Evolutionary conservation across 2,329 filamentous ascomycete genomes (phyloP).

Genomic region (Fusarium coffeatum): DNA sequence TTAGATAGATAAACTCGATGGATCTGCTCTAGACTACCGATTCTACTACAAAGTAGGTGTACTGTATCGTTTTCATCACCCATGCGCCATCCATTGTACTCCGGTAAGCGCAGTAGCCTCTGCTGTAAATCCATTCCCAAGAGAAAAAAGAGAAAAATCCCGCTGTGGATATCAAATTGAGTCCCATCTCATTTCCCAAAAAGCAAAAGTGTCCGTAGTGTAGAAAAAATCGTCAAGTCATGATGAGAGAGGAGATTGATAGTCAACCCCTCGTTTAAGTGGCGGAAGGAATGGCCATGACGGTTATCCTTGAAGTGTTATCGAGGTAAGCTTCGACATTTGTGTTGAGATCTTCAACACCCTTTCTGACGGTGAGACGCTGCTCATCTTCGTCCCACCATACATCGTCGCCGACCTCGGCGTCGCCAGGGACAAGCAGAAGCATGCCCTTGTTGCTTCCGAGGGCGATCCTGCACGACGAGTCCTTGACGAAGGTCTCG

Average conservation of each 20-base stretch:
- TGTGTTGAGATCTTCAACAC: conserved; percentile 28
- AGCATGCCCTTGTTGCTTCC: conserved; percentile 44
- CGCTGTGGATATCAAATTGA: conserved; percentile 29
- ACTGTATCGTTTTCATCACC: conserved; percentile 13
- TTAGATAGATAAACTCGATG: conserved; percentile 22
- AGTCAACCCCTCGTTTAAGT: conserved; percentile 17
- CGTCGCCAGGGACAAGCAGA: conserved; percentile 45
- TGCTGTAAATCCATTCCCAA: conserved; percentile 12
- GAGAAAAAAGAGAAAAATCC: conserved; percentile 22
- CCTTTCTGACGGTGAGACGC: conserved; percentile 38
- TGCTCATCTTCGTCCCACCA: conserved; percentile 40
- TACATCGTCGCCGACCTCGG: conserved; percentile 46
- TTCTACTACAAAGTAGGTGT: conserved; percentile 2
- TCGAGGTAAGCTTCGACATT: conserved; percentile 40
- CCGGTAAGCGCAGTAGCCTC: conserved; percentile 24
- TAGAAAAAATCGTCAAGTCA: conserved; percentile 26
- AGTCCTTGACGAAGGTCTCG: conserved; percentile 44
- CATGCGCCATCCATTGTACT: conserved; percentile 30
- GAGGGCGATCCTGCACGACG: conserved; percentile 44
- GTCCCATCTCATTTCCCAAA: conserved; percentile 13
- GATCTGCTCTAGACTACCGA: conserved; percentile 24
- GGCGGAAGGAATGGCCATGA: conserved; percentile 42
- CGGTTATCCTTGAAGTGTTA: conserved; percentile 38
- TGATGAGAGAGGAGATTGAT: neutral
- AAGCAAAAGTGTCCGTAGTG: conserved; percentile 8